phyloP scores from a whole-genome alignment of 768 basidiomycete genomes.

The Leccinum rimulosum region DNA sequence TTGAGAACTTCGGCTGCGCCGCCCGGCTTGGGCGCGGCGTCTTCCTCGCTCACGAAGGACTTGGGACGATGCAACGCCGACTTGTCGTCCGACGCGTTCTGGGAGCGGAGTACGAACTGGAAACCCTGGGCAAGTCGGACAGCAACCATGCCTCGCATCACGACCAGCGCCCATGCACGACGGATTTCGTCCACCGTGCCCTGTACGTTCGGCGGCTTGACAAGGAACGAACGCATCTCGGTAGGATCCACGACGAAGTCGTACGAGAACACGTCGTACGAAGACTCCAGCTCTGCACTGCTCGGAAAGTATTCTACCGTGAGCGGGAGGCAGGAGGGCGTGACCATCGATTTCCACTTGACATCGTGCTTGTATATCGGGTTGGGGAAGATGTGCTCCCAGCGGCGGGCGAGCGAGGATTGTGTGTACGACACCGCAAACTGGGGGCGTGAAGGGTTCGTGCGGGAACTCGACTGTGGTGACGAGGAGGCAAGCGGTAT shows the following conservation, averaged over 20 bases:
- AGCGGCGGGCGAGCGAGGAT: slow-evolving; percentile 76
- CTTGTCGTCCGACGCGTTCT: slow-evolving; percentile 32
- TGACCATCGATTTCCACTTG: slow-evolving; percentile 88
- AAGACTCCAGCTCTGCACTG: slow-evolving; percentile 65
- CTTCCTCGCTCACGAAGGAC: slow-evolving; percentile 56
- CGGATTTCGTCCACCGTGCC: slow-evolving; percentile 56
- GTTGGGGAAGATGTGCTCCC: slow-evolving; percentile 84
- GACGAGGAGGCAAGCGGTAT: slow-evolving; percentile 50
- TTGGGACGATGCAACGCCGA: slow-evolving; percentile 46
- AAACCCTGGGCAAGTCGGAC: slow-evolving; percentile 92
- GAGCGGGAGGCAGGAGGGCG: slow-evolving; percentile 85
- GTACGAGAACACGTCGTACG: slow-evolving; percentile 82
- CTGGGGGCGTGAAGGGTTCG: slow-evolving; percentile 69
- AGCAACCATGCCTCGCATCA: slow-evolving; percentile 93
- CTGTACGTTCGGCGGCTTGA: slow-evolving; percentile 56
- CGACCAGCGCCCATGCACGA: slow-evolving; percentile 69
- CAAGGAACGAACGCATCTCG: slow-evolving; percentile 85
- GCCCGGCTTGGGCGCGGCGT: slow-evolving; percentile 49
- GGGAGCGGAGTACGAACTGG: slow-evolving; percentile 75
- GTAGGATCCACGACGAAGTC: slow-evolving; percentile 82
- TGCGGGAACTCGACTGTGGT: slow-evolving; percentile 34
- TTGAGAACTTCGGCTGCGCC: slow-evolving; percentile 67
- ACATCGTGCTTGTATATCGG: slow-evolving; percentile 77
- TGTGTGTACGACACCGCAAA: slow-evolving; percentile 58
- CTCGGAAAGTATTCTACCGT: slow-evolving; percentile 89